Evolutionary conservation across 208 protist species (phyloP), one percentile per base, ranked within the genome.

Genomic region (Leishmania aethiopica): DNA sequence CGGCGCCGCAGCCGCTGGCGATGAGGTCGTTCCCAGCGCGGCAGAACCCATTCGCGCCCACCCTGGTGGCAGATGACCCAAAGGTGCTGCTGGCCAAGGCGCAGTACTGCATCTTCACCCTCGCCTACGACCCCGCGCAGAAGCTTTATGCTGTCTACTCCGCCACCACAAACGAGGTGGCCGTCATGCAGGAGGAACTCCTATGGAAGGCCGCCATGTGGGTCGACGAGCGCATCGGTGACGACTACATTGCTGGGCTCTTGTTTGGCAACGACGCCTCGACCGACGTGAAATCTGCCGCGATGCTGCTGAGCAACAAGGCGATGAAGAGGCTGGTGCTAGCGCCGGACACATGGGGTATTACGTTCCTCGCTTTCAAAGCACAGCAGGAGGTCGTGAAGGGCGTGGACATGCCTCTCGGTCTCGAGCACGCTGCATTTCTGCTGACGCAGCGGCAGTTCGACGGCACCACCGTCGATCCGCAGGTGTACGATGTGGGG

Each of bases 241-340:
- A 96, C 17, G 90, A 96, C 19, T 96, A 91, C 89, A 95, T 97
- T 73, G 95, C 95, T 28, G 93, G 92, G 55, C 87, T 97, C 28
- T 37, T 97, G 8, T 97, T 97, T 77, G 85, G 86, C 47, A 86
- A 85, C 76, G 93, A 96, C 70, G 78, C 84, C 53, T 88, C 82
- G 10, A n/a, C 66, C 0, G 64, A 80, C 5, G 75, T 97, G 17
- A 93, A 89, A 85, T 78, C 89, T 13, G 89, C 88, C 8, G 80
- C 88, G 10, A 57, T 76, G 42, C 53, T 87, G 10, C 53, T 96
- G 1, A 88, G 82, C 51, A 86, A 89, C 57, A 97, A 97, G 81
- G 85, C 88, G 45, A 86, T 86, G 42, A 93, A 92, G 76, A 91
- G 90, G 45, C 76, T 94, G n/a, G 89, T 93, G 11, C 45, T 94